These are phyloP conservation scores for Colletotrichum sublineola DNA, from an alignment of 2,329 filamentous ascomycete species.

Conservation along the genomic window DNA sequence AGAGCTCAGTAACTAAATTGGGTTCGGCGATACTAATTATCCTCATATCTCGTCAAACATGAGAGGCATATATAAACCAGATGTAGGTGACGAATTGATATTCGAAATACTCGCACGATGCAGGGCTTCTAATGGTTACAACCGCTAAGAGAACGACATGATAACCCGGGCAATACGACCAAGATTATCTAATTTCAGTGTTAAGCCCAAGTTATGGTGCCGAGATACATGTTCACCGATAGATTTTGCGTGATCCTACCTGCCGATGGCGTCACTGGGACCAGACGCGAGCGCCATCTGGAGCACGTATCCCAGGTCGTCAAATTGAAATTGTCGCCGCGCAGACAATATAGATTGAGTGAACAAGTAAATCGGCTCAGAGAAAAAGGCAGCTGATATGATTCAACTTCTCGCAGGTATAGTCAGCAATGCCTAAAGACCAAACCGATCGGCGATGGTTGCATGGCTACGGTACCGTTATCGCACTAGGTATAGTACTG, in stretches of 20 bases:
- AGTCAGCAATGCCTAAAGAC: no score
- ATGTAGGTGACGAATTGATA: constrained; percentile 1
- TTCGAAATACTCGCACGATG: background rate
- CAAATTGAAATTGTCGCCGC: background rate
- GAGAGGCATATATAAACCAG: background rate
- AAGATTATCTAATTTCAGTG: no score
- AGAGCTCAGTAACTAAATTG: background rate
- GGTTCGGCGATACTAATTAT: no score
- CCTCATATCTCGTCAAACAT: background rate
- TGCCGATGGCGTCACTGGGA: background rate
- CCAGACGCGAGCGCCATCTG: background rate
- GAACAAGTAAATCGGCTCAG: no score
- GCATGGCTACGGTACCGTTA: no score
- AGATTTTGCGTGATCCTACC: background rate
- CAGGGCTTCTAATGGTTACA: background rate
- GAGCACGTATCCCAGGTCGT: background rate
- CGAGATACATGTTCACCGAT: background rate
- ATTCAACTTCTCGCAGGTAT: no score
- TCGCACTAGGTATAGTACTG: no score
- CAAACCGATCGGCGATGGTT: no score
- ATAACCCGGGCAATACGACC: no score
- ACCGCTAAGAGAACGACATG: background rate
- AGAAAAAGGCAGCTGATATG: no score
- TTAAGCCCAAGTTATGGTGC: no score
- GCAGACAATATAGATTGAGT: background rate